These are phyloP conservation scores for Tuber indicum DNA, from an alignment of 495 filamentous ascomycete genomes.

Conservation along the genomic window DNA sequence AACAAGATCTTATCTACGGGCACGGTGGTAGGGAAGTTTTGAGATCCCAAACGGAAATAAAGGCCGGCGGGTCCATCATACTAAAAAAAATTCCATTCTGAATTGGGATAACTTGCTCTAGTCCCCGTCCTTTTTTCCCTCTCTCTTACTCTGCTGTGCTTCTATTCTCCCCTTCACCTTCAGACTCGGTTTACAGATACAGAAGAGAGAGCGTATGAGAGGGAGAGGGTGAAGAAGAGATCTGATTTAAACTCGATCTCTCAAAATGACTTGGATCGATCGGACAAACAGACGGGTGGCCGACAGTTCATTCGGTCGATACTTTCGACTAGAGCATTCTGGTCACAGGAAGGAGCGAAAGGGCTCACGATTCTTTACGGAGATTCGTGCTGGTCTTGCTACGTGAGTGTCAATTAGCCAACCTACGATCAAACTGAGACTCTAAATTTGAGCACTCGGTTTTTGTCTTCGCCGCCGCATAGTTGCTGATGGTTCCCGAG, in stretches of 20 bases:
- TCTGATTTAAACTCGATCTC: neutral
- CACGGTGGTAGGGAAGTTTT: neutral
- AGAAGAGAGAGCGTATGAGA: neutral
- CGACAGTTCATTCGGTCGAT: constrained; percentile 54
- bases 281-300: constrained; percentile 39
- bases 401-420: constrained; percentile 45
- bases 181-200: neutral
- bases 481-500: constrained; percentile 13
- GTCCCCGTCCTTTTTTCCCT: neutral
- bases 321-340: constrained; percentile 67
- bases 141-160: neutral
- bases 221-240: neutral
- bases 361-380: constrained; percentile 69
- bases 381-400: constrained; percentile 68
- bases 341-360: constrained; percentile 66
- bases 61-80: neutral
- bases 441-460: neutral
- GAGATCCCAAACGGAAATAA: neutral
- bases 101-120: neutral
- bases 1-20: neutral
- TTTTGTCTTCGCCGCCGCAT: neutral
- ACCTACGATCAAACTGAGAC: neutral
- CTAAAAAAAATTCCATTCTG: neutral
- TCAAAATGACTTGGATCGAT: constrained; percentile 39
- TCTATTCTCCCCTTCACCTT: neutral